Evolutionary conservation across 2,329 filamentous ascomycete genomes (phyloP).

Genomic region (Spiromastix sp.): DNA sequence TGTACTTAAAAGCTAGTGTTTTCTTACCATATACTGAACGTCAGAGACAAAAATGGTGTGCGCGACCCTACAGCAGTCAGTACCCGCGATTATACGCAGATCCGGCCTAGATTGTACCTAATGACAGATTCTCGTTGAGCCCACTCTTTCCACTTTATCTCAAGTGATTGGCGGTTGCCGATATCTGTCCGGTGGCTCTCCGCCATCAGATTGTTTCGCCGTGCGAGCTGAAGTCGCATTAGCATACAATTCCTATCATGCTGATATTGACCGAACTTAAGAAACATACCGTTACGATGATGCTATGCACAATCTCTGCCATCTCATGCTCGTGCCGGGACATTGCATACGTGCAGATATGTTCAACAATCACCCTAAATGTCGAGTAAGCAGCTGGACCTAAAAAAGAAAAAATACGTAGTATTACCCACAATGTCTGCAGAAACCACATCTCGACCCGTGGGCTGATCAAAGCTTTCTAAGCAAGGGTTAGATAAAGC

Average conservation of each 20-base stretch:
- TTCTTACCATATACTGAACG: conserved; percentile 15
- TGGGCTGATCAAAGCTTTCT: conserved; percentile 12
- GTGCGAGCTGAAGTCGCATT: conserved; percentile 9
- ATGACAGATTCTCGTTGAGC: conserved; percentile 14
- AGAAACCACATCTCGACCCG: conserved; percentile 15
- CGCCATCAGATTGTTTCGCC: conserved; percentile 14
- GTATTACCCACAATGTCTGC: conserved; percentile 11
- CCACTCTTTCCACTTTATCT: conserved; percentile 16
- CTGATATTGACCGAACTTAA: background rate
- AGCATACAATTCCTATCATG: background rate
- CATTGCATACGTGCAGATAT: conserved; percentile 15
- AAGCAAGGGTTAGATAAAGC: background rate
- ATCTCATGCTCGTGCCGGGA: conserved; percentile 14
- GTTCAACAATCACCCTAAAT: conserved; percentile 13
- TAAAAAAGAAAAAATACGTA: background rate
- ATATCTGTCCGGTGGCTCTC: conserved; percentile 9
- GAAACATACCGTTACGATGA: conserved; percentile 14
- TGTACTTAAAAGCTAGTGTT: too few species aligned
- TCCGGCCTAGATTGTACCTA: conserved; percentile 7
- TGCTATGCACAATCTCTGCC: conserved; percentile 14
- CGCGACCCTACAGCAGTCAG: conserved; percentile 10
- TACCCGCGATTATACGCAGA: background rate
- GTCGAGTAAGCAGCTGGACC: background rate
- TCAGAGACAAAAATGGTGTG: conserved; percentile 15
- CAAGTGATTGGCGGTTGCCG: conserved; percentile 11